Evolutionary conservation across 768 basidiomycete species (phyloP), one percentile per base, ranked within the genome.

Genomic region (Cubamyces lactineus): DNA sequence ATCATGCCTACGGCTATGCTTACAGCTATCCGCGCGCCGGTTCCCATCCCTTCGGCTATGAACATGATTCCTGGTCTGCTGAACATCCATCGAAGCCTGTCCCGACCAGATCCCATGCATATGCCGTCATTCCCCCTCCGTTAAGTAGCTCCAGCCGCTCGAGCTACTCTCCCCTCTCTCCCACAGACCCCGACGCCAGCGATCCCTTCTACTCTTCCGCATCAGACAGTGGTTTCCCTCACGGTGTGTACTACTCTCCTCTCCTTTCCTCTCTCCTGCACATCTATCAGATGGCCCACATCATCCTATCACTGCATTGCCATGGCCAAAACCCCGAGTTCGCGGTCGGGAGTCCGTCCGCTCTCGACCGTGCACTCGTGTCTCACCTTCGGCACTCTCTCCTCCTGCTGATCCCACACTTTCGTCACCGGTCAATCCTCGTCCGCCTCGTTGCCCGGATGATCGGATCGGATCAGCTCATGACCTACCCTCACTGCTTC

Each of bases 381-480:
- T 58, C 51, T 42, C n/a, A n/a, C 21, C 46, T 34, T 6, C 45
- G 43, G 43, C 12, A 12, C n/a, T 15, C 41, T 15, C 41, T 11
- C 38, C 34, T 49, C 54, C 45, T 52, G 43, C 55, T 57, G 42
- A 47, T 62, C 61, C 24, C 61, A 30, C 43, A 23, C 43, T 2
- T 62, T 45, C 50, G 34, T 57, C 56, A 26, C 62, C 62, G 57
- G 49, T 12, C 49, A 30, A 16, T 41, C 11, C 23, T 19, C 40
- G 9, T 30, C 21, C 24, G 61, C 57, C 62, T 58, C 62, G 41
- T 63, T 50, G 46, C 51, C 19, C 62, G 62, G 62, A 59, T 54
- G 39, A 50, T 48, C 62, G 57, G 57, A 53, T 38, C 62, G 56
- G 62, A 63, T 63, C 62, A 63, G 47, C 57, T 26, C 62, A 59